phyloP scores from a whole-genome alignment of 805 yeast genomes.

The Lipomyces japonicus region DNA sequence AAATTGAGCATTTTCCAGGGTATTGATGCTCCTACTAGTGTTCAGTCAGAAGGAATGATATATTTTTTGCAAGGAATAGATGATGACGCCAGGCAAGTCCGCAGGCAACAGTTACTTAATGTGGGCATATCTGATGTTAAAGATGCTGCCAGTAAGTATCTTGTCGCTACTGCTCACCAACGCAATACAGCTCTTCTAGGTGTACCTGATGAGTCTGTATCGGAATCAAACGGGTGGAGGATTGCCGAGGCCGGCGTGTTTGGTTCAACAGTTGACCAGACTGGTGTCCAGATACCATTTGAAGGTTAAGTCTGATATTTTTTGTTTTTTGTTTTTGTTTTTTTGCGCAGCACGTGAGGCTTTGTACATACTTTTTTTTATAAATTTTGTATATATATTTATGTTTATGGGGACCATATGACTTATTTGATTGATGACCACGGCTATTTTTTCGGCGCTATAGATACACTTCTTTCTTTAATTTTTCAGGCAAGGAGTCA shows the following conservation, averaged over 20 bases:
- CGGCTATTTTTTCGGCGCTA: neutral
- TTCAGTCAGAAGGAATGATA: constrained; percentile 69
- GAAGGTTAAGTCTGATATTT: too few relatives aligned
- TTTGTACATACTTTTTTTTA: neutral
- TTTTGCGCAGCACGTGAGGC: neutral
- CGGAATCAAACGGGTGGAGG: neutral
- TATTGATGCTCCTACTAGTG: constrained; percentile 83
- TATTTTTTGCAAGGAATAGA: constrained; percentile 65
- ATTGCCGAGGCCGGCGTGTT: neutral
- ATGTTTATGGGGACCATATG: neutral
- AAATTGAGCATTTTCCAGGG: constrained; percentile 87
- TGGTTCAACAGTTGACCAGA: neutral
- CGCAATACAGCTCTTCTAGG: constrained; percentile 17
- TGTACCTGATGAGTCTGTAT: neutral
- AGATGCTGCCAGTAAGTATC: constrained; percentile 64
- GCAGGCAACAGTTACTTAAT: constrained; percentile 71
- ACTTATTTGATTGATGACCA: neutral
- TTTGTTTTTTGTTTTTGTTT: neutral
- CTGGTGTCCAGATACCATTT: neutral
- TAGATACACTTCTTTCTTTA: neutral
- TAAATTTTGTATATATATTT: too few relatives aligned
- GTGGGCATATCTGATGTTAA: constrained; percentile 60
- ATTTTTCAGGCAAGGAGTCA: neutral
- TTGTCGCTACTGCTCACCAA: constrained; percentile 37
- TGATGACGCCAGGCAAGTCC: constrained; percentile 71